Evolutionary conservation across 2,329 filamentous ascomycete species (phyloP).

Genomic region (Seiridium unicorne): DNA sequence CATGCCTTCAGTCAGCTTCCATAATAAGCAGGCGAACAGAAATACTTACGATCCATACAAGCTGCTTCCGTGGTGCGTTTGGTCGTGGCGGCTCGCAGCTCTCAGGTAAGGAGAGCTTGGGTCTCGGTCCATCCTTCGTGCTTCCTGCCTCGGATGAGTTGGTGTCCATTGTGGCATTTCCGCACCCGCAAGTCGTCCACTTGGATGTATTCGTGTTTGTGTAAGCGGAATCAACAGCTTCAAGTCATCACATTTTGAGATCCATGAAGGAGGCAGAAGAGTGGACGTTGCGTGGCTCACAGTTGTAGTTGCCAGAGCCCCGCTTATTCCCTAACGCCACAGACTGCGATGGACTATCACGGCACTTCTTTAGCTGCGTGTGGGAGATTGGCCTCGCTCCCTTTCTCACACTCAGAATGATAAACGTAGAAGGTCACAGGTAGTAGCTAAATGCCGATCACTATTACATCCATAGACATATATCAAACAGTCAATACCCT

Average conservation of each 20-base stretch:
- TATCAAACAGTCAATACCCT: no score
- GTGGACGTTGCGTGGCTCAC: neutral
- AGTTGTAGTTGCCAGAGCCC: slow-evolving; percentile 2
- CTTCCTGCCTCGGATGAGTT: slow-evolving; percentile 6
- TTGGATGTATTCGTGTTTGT: neutral
- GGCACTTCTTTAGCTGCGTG: neutral
- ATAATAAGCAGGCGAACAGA: slow-evolving; percentile 1
- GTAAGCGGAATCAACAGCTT: neutral
- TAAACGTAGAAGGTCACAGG: no score
- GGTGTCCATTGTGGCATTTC: neutral
- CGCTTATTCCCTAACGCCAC: slow-evolving; percentile 1
- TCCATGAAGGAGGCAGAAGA: neutral
- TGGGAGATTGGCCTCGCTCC: no score
- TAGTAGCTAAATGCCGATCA: no score
- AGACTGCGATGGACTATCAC: neutral
- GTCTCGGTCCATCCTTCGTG: slow-evolving; percentile 19
- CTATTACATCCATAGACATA: no score
- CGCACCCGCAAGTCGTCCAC: neutral
- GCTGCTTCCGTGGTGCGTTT: slow-evolving; percentile 66
- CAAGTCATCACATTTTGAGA: neutral
- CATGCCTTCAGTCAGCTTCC: neutral
- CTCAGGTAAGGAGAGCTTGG: slow-evolving; percentile 65
- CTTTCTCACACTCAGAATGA: no score
- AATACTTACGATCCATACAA: slow-evolving; percentile 80
- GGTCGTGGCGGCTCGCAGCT: slow-evolving; percentile 83